Evolutionary conservation across 2,329 filamentous ascomycete genomes (phyloP), one percentile per base, ranked within the genome.

Genomic region (Colletotrichum lentis): DNA sequence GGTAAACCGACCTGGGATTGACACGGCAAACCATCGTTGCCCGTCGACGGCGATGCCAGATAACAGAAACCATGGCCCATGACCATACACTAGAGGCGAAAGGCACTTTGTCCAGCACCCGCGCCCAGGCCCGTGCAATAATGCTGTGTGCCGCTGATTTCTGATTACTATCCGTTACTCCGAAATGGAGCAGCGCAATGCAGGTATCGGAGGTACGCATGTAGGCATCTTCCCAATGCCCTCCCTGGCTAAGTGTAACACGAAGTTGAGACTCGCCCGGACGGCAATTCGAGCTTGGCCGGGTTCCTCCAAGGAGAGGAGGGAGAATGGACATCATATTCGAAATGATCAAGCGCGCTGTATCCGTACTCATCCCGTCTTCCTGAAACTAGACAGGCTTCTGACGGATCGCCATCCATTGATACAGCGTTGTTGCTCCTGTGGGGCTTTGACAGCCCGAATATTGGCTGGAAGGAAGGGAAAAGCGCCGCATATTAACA

Each of bases 401-500:
- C 12, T 47, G 37, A 49, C 50, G 14, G 44, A 58, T 49, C 49
- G 20, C 24, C 49, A 35, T 47, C 35, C 62, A 31, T 62, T 31
- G 24, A 43, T 27, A 55, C 24, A 31, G 50, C 49, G 41, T 37
- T 49, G 50, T 11, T 35, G 43, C 50, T 54, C 22, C 31, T 61
- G 56, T 27, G 47, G 47, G 39, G 62, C 57, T 49, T 49, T 49
- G n/a, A 16, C 43, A 55, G 24, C 24, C 20, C 41, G 11, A 44
- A 37, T 39, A 55, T n/a, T 20, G 43, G 39, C 24, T 56, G 46
- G 47, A 49, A 59, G 12, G 12, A 46, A 50, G 31, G 55, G 35
- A 62, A 62, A 62, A 31, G 22, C 41, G 35, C 27, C 49, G 49
- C 39, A 49, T 39, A 43, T 62, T 41, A 49, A 49, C 14, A 61